Base-by-base conservation (phyloP, 805 yeast species). In the Starmerella bombi region DNA sequence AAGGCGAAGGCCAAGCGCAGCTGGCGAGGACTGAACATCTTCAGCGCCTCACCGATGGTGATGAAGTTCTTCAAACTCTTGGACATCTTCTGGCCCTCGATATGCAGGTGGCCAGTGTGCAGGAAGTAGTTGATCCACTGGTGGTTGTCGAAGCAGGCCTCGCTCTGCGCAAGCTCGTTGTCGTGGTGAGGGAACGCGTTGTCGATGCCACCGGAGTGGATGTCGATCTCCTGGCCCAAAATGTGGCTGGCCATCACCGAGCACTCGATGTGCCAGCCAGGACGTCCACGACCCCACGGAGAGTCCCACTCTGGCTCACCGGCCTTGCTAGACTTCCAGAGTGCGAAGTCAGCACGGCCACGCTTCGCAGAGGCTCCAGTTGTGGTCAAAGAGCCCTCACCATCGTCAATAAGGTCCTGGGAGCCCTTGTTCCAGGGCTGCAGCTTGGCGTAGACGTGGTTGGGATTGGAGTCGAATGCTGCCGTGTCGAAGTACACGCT, bases 211-310 rank as follows among this genome's bases (percentile, higher is more conserved):
- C 98, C 98, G 15, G 94, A 77, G 59, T 91, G 98, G 50, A 91
- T 83, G 61, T 91, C 98, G 71, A 91, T 80, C 44, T 70, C 69
- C 17, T 72, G 62, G 4, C 97, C 97, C 29, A 81, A 70, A 35
- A 86, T 71, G 51, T 85, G 93, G 38, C 85, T 72, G 1, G 97
- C 97, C 98, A 91, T 91, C 17, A 91, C 98, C 7, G 96, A 85
- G 70, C 98, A 91, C 64, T 91, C 98, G 59, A 91, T 91, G 60
- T 91, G 98, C 98, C 98, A 91, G 3, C 98, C 98, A 12, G 98
- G 98, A 60, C 98, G 78, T 39, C 98, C 98, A 44, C 68, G 68
- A 20, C 98, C 98, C 97, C 97, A 91, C 21, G 88, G 86, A 2
- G 95, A 83, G 5, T 69, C 72, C 97, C 97, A 91, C 36, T 75